phyloP scores from a whole-genome alignment of 371 early-diverging fungal genomes.

The Gilbertella persicaria region DNA sequence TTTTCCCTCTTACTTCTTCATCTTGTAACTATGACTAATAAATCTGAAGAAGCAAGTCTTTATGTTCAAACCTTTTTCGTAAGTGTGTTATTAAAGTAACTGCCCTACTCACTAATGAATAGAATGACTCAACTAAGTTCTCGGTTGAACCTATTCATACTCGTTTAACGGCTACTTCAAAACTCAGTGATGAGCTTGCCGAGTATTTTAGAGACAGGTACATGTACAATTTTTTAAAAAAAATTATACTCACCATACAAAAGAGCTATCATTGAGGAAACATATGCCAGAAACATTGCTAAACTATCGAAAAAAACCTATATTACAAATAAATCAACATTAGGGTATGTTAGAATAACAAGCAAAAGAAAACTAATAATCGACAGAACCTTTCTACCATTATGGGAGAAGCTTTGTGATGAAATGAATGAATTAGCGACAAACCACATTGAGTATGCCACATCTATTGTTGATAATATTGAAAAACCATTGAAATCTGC shows the following conservation, averaged over 20 bases:
- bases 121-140: conserved; percentile 30
- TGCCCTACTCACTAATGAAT: background rate
- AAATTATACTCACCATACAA: background rate
- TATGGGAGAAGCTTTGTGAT: conserved; percentile 21
- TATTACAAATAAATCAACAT: conserved; percentile 11
- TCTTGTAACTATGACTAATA: background rate
- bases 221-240: background rate
- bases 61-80: conserved; percentile 12
- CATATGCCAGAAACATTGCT: conserved; percentile 17
- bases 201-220: conserved; percentile 62
- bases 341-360: conserved; percentile 18
- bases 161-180: conserved; percentile 48
- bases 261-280: conserved; percentile 26
- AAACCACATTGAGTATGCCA: conserved; percentile 17
- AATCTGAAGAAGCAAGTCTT: background rate
- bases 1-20: conserved; percentile 10
- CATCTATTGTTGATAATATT: conserved; percentile 10
- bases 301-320: conserved; percentile 19
- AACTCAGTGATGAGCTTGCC: conserved; percentile 60
- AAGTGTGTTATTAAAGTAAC: background rate
- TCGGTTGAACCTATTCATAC: conserved; percentile 52
- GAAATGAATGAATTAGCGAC: conserved; percentile 11
- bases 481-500: conserved; percentile 17
- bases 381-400: conserved; percentile 21
- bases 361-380: conserved; percentile 20